A percentile compares a stretch with the other conserved stretches of the same genome.
Evolutionary conservation across 1,284 basidiomycete genomes (phyloP).

Genomic region (Malassezia pachydermatis): DNA sequence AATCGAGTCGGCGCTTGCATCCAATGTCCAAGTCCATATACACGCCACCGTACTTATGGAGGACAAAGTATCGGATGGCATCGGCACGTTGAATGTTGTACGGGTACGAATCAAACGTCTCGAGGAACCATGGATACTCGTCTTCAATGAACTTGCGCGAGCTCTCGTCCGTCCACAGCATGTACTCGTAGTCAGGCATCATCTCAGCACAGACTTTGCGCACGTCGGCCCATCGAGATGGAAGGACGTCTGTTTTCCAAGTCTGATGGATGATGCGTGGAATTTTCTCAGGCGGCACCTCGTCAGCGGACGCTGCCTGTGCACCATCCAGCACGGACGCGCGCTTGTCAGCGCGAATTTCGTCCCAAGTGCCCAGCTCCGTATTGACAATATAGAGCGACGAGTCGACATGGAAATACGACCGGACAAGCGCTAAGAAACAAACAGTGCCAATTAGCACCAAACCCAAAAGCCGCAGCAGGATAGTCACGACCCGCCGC

Average conservation of each 20-base stretch:
- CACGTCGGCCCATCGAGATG: conserved; percentile 63
- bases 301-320: conserved; percentile 1
- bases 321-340: conserved; percentile 25
- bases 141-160: conserved; percentile 80
- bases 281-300: conserved; percentile 51
- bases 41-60: conserved; percentile 81
- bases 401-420: conserved; percentile 67
- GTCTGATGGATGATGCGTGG: conserved; percentile 95
- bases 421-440: conserved; percentile 79
- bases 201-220: conserved; percentile 48
- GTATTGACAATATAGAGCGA: conserved; percentile 33
- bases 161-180: conserved; percentile 86
- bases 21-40: conserved; percentile 97
- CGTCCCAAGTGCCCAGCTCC: conserved; percentile 41
- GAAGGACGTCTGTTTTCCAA: conserved; percentile 84
- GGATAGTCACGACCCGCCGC: conserved; percentile 37
- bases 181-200: conserved; percentile 82
- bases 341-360: conserved; percentile 29
- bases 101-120: conserved; percentile 81
- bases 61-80: conserved; percentile 92
- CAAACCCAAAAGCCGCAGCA: conserved; percentile 68
- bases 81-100: conserved; percentile 95
- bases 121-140: conserved; percentile 82
- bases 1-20: conserved; percentile 78
- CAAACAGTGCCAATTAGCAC: conserved; percentile 80